A percentile compares a stretch with the other conserved stretches of the same genome.
Evolutionary conservation across 2,329 filamentous ascomycete species (phyloP).

Genomic region (Hortaea sp.): DNA sequence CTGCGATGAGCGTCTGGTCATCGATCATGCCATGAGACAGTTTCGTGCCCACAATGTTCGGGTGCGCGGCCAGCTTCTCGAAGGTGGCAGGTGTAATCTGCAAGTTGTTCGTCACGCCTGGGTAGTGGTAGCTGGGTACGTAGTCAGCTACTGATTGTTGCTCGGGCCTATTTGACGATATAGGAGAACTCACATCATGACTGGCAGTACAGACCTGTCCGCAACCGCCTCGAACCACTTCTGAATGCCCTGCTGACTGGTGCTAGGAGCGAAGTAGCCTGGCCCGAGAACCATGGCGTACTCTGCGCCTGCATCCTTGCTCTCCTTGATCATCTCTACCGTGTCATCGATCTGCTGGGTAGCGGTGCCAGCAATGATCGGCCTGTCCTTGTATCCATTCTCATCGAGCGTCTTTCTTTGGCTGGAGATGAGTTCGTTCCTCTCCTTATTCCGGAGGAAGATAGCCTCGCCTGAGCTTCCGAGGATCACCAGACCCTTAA

Average conservation of each 20-base stretch:
- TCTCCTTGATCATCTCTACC: constrained; percentile 46
- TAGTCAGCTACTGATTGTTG: neutral
- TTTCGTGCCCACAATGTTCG: constrained; percentile 61
- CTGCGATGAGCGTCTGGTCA: constrained; percentile 52
- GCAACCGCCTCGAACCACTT: constrained; percentile 55
- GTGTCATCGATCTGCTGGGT: constrained; percentile 54
- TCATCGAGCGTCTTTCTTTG: constrained; percentile 46
- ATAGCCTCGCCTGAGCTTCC: constrained; percentile 57
- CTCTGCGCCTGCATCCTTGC: constrained; percentile 47
- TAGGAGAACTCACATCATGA: constrained; percentile 43
- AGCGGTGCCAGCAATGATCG: constrained; percentile 53
- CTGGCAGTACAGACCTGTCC: constrained; percentile 48
- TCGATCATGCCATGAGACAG: constrained; percentile 59
- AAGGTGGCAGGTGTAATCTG: constrained; percentile 49
- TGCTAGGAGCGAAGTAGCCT: constrained; percentile 53
- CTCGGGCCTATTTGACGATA: neutral
- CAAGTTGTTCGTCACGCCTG: constrained; percentile 57
- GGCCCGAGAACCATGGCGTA: constrained; percentile 55
- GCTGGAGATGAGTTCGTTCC: constrained; percentile 44
- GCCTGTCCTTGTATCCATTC: constrained; percentile 48
- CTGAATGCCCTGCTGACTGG: constrained; percentile 48
- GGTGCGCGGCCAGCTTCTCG: constrained; percentile 48
- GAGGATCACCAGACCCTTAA: constrained; percentile 52
- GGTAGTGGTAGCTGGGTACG: constrained; percentile 49
- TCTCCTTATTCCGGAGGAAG: constrained; percentile 50